phyloP scores from a whole-genome alignment of 352 stramenopile species.

The Phytopythium boreale region DNA sequence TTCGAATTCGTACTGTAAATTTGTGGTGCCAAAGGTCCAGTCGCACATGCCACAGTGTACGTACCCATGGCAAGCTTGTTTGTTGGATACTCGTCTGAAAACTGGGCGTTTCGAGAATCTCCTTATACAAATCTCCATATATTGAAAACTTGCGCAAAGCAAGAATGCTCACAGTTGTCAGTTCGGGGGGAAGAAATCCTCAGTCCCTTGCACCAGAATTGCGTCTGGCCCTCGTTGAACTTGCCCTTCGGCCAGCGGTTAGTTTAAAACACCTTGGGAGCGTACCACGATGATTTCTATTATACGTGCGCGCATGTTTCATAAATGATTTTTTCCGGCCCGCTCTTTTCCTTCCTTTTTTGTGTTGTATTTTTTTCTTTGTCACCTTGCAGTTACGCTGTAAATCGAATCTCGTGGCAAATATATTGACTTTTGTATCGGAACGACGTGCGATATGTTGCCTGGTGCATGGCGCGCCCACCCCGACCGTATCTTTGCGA shows the following conservation, averaged over 20 bases:
- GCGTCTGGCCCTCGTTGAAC: neutral
- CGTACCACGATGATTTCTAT: neutral
- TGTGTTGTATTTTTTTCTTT: neutral
- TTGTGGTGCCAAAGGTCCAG: too few species aligned
- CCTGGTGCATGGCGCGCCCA: neutral
- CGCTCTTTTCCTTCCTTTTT: neutral
- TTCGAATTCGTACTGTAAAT: too few species aligned
- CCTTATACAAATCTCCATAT: neutral
- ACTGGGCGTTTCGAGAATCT: too few species aligned
- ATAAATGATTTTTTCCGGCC: neutral
- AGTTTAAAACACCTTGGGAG: neutral
- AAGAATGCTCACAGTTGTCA: too few species aligned
- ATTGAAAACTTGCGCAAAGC: too few species aligned
- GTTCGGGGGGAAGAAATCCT: neutral
- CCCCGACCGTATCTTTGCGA: neutral
- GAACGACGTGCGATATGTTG: neutral
- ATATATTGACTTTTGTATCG: neutral
- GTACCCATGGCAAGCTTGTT: too few species aligned
- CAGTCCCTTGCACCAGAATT: slow-evolving; percentile 1
- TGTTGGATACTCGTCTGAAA: too few species aligned
- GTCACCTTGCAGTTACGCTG: neutral
- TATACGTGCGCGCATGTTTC: neutral
- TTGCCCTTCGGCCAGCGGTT: neutral
- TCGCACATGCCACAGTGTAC: too few species aligned
- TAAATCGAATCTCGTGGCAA: neutral